phyloP scores from a whole-genome alignment of 208 protist species.

The Balamuthia mandrillaris region DNA sequence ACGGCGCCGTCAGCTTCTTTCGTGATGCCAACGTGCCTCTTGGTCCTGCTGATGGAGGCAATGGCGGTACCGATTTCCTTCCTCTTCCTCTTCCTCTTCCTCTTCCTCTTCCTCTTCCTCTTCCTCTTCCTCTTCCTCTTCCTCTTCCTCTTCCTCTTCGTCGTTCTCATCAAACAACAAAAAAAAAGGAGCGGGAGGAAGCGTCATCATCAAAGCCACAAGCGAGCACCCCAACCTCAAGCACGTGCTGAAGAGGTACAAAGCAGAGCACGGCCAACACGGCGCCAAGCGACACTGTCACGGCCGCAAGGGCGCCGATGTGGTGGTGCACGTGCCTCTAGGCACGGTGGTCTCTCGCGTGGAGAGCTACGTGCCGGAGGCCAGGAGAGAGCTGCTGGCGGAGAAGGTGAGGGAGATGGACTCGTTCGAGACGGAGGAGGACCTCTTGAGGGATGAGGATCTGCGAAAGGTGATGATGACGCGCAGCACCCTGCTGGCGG shows the following conservation, averaged over 20 bases:
- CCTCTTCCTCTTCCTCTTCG: neutral
- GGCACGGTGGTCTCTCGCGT: conserved; percentile 20
- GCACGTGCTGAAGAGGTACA: neutral
- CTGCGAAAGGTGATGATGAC: neutral
- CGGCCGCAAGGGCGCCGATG: neutral
- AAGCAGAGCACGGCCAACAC: neutral
- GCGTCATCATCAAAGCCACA: neutral
- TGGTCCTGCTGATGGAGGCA: neutral
- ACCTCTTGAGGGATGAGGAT: neutral
- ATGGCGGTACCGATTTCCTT: neutral
- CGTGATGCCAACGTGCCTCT: no score
- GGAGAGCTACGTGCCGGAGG: no score
- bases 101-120: neutral
- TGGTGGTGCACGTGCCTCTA: neutral
- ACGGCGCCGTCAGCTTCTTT: no score
- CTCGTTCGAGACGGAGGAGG: neutral
- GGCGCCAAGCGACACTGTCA: neutral
- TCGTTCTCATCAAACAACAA: no score
- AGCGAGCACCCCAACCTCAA: neutral
- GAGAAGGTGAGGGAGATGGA: neutral
- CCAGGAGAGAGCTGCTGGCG: neutral
- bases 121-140: neutral
- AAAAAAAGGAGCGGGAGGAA: neutral
- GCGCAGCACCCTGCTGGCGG: neutral
- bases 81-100: neutral